These are phyloP conservation scores for Barnettozyma siamensis DNA, from an alignment of 805 yeast species.

Conservation along the genomic window DNA sequence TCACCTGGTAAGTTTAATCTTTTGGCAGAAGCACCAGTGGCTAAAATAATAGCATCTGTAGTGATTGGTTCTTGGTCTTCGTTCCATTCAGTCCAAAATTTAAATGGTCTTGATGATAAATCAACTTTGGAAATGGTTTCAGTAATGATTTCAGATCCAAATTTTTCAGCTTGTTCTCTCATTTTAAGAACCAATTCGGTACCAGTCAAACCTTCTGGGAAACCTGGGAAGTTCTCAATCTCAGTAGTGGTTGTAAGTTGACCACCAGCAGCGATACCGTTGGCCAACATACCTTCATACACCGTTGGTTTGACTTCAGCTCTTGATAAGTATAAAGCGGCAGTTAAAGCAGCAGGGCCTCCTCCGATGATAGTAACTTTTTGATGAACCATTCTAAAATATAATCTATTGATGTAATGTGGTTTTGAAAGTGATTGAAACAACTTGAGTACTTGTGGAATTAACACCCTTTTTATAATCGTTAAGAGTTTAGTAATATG, in stretches of 20 bases:
- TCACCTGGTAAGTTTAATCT: constrained; percentile 94
- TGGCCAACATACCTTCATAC: constrained; percentile 93
- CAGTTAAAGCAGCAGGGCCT: constrained; percentile 99
- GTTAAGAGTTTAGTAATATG: constrained; percentile 1
- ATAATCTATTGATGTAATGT: background rate
- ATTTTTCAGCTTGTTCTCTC: constrained; percentile 81
- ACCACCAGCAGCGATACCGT: constrained; percentile 98
- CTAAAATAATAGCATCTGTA: constrained; percentile 86
- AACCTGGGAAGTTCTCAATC: constrained; percentile 98
- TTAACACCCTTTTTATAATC: constrained; percentile 7
- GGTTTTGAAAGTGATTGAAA: constrained; percentile 1
- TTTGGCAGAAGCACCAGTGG: constrained; percentile 98
- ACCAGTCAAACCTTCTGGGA: constrained; percentile 90
- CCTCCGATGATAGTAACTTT: constrained; percentile 88
- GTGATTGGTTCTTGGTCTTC: constrained; percentile 90
- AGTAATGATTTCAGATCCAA: constrained; percentile 91
- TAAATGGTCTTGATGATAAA: constrained; percentile 82
- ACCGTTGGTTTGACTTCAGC: constrained; percentile 92
- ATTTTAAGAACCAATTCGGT: constrained; percentile 85
- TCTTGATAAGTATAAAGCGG: constrained; percentile 93
- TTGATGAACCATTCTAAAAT: constrained; percentile 66
- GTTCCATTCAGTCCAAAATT: constrained; percentile 92
- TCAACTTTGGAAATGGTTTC: constrained; percentile 95
- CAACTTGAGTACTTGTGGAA: constrained; percentile 4
- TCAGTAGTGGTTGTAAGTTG: constrained; percentile 98